These are phyloP conservation scores for Blumeria graminis DNA, from an alignment of 2,329 filamentous ascomycete genomes.

Conservation along the genomic window DNA sequence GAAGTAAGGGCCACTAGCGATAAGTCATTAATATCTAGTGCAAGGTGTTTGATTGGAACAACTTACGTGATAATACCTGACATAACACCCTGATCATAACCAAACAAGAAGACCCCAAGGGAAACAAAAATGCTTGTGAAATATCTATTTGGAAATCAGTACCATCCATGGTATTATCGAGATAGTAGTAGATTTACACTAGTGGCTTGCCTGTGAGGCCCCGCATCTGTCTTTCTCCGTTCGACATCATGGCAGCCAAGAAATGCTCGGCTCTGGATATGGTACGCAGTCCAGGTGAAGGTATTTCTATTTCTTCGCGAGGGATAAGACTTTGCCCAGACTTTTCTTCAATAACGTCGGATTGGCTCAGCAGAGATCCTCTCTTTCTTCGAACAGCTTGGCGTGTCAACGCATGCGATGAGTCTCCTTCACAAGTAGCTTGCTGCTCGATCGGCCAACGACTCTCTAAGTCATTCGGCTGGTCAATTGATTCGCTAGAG, in stretches of 20 bases:
- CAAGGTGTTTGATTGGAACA: background rate
- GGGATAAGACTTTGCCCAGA: constrained; percentile 18
- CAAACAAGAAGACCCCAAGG: constrained; percentile 68
- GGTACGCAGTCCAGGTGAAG: constrained; percentile 35
- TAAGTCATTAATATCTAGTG: constrained; percentile 5
- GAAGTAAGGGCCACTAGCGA: constrained; percentile 54
- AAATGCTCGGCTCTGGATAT: constrained; percentile 44
- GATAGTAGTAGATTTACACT: constrained; percentile 31
- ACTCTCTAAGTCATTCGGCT: background rate
- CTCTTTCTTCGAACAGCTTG: constrained; percentile 30
- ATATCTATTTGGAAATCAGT: constrained; percentile 31
- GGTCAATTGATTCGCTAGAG: too few relatives aligned
- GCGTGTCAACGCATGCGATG: background rate
- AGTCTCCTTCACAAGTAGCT: background rate
- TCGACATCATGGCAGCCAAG: constrained; percentile 68
- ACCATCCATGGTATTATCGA: background rate
- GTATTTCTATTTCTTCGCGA: constrained; percentile 67
- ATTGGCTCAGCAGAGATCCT: constrained; percentile 37
- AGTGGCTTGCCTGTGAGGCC: constrained; percentile 90
- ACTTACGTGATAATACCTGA: constrained; percentile 44
- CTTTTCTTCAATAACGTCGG: constrained; percentile 20
- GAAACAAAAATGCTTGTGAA: constrained; percentile 86
- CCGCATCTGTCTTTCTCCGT: constrained; percentile 51
- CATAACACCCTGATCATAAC: constrained; percentile 81
- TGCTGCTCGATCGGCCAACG: background rate